These are phyloP conservation scores for Trichosporon sp. DNA, from an alignment of 1,284 basidiomycete genomes.

Conservation along the genomic window DNA sequence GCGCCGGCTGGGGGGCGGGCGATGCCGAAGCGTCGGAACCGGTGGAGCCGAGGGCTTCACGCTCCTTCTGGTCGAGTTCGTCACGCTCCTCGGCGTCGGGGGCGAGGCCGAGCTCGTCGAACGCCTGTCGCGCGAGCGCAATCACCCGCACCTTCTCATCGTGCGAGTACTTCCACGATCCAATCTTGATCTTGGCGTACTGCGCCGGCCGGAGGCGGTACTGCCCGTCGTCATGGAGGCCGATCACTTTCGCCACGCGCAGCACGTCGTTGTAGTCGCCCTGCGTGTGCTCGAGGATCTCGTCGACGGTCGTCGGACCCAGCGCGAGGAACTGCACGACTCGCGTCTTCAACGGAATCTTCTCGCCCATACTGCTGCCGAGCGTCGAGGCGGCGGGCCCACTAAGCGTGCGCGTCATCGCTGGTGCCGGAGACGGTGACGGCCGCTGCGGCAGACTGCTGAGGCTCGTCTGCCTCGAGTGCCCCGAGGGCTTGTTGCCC, in stretches of 20 bases:
- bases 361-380: slow-evolving; percentile 22
- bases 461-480: slow-evolving; percentile 6
- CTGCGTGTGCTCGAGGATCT: slow-evolving; percentile 41
- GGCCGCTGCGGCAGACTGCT: slow-evolving; percentile 17
- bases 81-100: slow-evolving; percentile 46
- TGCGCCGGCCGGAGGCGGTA: slow-evolving; percentile 46
- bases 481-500: slow-evolving; percentile 25
- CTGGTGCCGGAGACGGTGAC: background rate
- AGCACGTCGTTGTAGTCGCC: slow-evolving; percentile 48
- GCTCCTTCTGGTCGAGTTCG: slow-evolving; percentile 45
- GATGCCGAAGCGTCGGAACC: slow-evolving; percentile 4
- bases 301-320: slow-evolving; percentile 39
- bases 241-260: slow-evolving; percentile 49
- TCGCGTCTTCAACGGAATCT: slow-evolving; percentile 52
- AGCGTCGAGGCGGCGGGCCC: slow-evolving; percentile 27
- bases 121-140: slow-evolving; percentile 44
- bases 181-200: slow-evolving; percentile 54
- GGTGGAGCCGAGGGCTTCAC: slow-evolving; percentile 33
- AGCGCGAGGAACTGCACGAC: slow-evolving; percentile 52
- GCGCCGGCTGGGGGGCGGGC: background rate
- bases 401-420: slow-evolving; percentile 30
- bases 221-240: slow-evolving; percentile 6
- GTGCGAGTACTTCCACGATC: slow-evolving; percentile 44
- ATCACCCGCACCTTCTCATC: slow-evolving; percentile 45
- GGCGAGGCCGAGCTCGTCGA: slow-evolving; percentile 47